A percentile compares a stretch with the other conserved stretches of the same genome.
phyloP scores from a whole-genome alignment of 2,329 filamentous ascomycete genomes.

The Davidsoniella neocaledoniae region DNA sequence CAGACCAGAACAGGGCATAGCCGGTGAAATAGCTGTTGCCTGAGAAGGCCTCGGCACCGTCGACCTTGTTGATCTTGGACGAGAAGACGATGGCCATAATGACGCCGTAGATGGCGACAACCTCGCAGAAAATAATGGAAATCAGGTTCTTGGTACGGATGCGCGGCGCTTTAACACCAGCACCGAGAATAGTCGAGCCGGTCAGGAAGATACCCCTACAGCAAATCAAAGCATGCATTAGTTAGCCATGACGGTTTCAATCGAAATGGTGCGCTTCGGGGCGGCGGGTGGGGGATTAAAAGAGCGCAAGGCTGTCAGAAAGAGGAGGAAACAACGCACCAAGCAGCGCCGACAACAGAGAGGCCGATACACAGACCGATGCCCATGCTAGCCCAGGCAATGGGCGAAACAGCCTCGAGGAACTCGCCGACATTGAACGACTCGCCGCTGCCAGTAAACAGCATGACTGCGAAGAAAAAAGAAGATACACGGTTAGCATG shows the following conservation, averaged over 20 bases:
- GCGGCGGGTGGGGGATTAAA: background rate
- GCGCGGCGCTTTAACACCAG: constrained; percentile 86
- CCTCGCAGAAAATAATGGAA: constrained; percentile 99
- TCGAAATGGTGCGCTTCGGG: background rate
- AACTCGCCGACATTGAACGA: constrained; percentile 94
- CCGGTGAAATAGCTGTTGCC: constrained; percentile 82
- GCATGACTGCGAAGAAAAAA: constrained; percentile 54
- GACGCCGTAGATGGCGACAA: constrained; percentile 98
- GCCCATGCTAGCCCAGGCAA: constrained; percentile 79
- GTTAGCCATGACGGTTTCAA: background rate
- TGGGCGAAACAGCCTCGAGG: constrained; percentile 84
- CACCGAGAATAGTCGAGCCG: constrained; percentile 90
- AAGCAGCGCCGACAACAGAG: constrained; percentile 92
- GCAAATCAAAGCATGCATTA: background rate
- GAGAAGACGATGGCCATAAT: constrained; percentile 99
- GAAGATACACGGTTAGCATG: background rate
- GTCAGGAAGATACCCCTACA: constrained; percentile 96
- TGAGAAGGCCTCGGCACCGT: constrained; percentile 49
- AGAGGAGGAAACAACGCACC: constrained; percentile 39
- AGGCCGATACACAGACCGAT: constrained; percentile 90
- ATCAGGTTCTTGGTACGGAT: constrained; percentile 99
- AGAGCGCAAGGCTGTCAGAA: background rate
- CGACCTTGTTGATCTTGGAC: constrained; percentile 57
- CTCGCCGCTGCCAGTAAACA: constrained; percentile 93
- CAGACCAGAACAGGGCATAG: constrained; percentile 90